A percentile compares a stretch with the other conserved stretches of the same genome.
Conservation (phyloP, 345 rosid genomes). For the Microthlaspi erraticum region DNA sequence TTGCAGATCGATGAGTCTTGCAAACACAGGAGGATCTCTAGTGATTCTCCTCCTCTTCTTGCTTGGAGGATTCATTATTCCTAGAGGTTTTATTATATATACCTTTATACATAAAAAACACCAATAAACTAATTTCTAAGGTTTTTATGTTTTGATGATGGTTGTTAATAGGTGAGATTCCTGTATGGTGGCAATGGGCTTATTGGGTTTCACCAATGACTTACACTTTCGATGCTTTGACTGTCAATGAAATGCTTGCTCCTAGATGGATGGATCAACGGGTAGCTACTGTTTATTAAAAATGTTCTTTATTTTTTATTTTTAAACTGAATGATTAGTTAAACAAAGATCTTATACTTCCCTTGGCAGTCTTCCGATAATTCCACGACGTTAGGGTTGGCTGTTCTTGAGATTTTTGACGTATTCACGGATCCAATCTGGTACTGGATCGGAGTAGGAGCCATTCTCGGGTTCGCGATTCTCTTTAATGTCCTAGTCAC, state of each 20-base stretch:
- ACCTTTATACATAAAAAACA: background rate
- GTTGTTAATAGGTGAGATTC: conserved; percentile 60
- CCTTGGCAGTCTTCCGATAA: conserved; percentile 62
- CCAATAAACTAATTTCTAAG: background rate
- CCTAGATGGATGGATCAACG: conserved; percentile 79
- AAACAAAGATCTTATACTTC: background rate
- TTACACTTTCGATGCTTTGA: conserved; percentile 70
- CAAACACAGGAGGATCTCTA: conserved; percentile 81
- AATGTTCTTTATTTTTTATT: background rate
- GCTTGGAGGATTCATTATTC: conserved; percentile 87
- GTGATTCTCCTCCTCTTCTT: conserved; percentile 70
- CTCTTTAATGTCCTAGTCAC: conserved; percentile 82
- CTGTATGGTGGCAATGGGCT: conserved; percentile 88
- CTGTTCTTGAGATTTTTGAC: conserved; percentile 60
- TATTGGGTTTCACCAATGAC: conserved; percentile 90
- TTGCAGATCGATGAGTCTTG: conserved; percentile 81
- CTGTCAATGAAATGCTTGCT: conserved; percentile 77
- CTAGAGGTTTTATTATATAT: conserved; percentile 54
- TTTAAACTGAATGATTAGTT: background rate
- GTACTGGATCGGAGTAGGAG: conserved; percentile 86
- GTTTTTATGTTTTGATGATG: background rate
- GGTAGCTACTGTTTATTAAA: conserved; percentile 50
- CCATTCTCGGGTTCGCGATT: conserved; percentile 63
- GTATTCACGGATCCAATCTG: conserved; percentile 60
- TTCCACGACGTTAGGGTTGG: conserved; percentile 58